phyloP scores from a whole-genome alignment of 208 protist genomes.

The Crithidia expoeki region DNA sequence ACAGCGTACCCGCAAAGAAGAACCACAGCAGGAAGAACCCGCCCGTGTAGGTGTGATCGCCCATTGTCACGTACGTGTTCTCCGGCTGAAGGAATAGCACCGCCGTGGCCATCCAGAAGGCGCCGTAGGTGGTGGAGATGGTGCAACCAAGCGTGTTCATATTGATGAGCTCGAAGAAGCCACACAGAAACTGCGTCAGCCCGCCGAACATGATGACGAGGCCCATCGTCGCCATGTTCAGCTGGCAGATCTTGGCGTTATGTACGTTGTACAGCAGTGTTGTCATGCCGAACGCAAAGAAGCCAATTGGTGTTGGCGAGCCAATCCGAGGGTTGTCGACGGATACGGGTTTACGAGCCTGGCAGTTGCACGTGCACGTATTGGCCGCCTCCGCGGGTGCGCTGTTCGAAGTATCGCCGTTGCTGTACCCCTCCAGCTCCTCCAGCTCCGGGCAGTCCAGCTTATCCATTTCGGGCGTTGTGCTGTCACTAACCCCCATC shows the following conservation, averaged over 20 bases:
- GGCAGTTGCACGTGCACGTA: conserved; percentile 9
- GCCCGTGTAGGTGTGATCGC: conserved; percentile 23
- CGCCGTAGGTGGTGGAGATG: conserved; percentile 50
- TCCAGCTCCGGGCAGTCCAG: background rate
- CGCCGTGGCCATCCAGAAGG: conserved; percentile 59
- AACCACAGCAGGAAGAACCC: conserved; percentile 36
- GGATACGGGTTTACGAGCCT: conserved; percentile 14
- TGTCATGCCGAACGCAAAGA: conserved; percentile 75
- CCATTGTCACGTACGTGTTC: conserved; percentile 14
- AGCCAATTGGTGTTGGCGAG: conserved; percentile 47
- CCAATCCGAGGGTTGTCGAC: conserved; percentile 33
- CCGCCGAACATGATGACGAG: conserved; percentile 59
- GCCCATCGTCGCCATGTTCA: conserved; percentile 42
- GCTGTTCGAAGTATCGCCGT: background rate
- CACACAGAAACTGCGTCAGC: conserved; percentile 55
- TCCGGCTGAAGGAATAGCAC: conserved; percentile 40
- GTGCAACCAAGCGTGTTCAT: conserved; percentile 65
- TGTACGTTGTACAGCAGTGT: conserved; percentile 63
- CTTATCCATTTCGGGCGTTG: background rate
- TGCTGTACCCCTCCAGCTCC: conserved; percentile 14
- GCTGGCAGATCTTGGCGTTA: conserved; percentile 46
- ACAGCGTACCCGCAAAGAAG: conserved; percentile 23
- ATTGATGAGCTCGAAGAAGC: conserved; percentile 59
- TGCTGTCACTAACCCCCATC: background rate
- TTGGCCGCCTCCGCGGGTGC: background rate